Conservation (phyloP, 176 grass and related monocot genomes). For the Oryza punctata region DNA sequence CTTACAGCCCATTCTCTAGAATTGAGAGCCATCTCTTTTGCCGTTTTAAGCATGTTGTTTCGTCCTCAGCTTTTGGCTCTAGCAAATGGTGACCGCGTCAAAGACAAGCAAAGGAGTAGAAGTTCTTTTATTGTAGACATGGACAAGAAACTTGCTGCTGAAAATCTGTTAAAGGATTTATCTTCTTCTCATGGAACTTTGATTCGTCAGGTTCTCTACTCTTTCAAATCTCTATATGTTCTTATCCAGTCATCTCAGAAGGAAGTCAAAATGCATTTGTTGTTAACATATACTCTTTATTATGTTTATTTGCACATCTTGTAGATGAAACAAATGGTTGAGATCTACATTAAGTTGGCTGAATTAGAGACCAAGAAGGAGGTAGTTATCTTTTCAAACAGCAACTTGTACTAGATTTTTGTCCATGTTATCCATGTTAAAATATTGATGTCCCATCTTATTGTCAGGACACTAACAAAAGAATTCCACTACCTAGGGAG, state of each 20-base stretch:
- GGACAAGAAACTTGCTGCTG: conserved; percentile 93
- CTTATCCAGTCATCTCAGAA: conserved; percentile 11
- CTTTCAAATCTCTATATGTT: conserved; percentile 22
- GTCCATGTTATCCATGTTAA: conserved; percentile 38
- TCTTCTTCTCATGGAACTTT: conserved; percentile 81
- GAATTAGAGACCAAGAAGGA: conserved; percentile 96
- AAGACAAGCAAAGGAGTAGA: conserved; percentile 94
- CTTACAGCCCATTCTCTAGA: background rate
- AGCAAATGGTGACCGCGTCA: conserved; percentile 95
- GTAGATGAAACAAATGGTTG: conserved; percentile 99
- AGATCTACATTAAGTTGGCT: conserved; percentile 96
- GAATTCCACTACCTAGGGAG: conserved; percentile 80
- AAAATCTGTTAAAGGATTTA: conserved; percentile 89
- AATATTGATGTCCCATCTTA: conserved; percentile 37
- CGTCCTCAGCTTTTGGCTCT: conserved; percentile 74
- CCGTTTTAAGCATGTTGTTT: conserved; percentile 37
- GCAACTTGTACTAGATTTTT: conserved; percentile 5
- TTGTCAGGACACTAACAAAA: conserved; percentile 88
- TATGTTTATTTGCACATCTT: conserved; percentile 39
- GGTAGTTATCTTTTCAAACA: conserved; percentile 48
- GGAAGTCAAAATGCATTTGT: background rate
- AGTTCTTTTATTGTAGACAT: conserved; percentile 95
- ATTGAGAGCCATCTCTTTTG: conserved; percentile 2
- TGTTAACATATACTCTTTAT: conserved; percentile 28
- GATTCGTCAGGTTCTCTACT: conserved; percentile 71